Percentiles rank a stretch among this genome's conserved stretches.
Evolutionary conservation across 1,284 basidiomycete species (phyloP).

Genomic region (Moesziomyces antarcticus): DNA sequence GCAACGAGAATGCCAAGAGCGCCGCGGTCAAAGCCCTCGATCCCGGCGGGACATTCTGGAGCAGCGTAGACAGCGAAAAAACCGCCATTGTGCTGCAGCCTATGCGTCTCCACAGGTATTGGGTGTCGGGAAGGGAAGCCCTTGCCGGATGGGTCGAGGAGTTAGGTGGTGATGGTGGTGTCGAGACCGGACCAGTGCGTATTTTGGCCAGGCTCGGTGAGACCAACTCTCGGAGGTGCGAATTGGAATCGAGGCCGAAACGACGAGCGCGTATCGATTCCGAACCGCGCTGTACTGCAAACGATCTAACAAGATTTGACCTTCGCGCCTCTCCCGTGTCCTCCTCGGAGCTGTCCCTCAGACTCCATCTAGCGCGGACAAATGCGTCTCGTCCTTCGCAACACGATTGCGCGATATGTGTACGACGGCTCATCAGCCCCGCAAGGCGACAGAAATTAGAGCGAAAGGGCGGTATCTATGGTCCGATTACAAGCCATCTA

Average conservation of each 20-base stretch:
- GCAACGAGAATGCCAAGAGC: constrained; percentile 38
- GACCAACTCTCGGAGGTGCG: constrained; percentile 8
- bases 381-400: no score
- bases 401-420: not conserved
- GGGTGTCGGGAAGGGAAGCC: not conserved
- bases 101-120: not conserved
- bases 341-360: no score
- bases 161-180: not conserved
- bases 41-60: constrained; percentile 40
- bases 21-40: constrained; percentile 40
- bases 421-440: not conserved
- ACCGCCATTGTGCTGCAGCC: constrained; percentile 37
- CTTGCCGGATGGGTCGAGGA: not conserved
- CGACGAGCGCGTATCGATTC: constrained; percentile 1
- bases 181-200: not conserved
- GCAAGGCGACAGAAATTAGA: not conserved
- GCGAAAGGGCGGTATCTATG: not conserved
- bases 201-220: not conserved
- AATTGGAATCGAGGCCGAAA: not conserved
- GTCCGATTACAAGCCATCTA: not conserved
- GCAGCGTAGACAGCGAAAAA: constrained; percentile 45
- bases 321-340: not conserved
- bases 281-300: not conserved
- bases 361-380: no score
- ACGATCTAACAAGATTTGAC: no score